A percentile compares a stretch with the other conserved stretches of the same genome.
Evolutionary conservation across 306 rosid species (phyloP).

Genomic region (Acacia melanoxylon): DNA sequence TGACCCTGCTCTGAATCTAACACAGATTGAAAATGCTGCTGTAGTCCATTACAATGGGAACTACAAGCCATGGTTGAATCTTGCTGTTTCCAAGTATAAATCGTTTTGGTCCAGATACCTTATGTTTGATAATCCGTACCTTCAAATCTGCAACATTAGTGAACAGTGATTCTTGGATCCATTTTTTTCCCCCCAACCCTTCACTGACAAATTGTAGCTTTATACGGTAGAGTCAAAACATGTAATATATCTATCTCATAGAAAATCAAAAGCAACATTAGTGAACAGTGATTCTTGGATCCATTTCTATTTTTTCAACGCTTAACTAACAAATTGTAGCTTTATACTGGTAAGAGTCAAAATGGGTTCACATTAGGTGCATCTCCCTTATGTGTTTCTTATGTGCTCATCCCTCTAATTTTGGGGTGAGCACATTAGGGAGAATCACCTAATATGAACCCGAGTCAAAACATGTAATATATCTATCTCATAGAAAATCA

Average conservation of each 20-base stretch:
- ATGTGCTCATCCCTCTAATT: no score
- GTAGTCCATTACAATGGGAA: constrained; percentile 97
- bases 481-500: background rate
- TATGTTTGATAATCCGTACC: constrained; percentile 72
- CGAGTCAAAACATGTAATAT: constrained; percentile 22
- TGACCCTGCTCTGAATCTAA: constrained; percentile 85
- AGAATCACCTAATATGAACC: no score
- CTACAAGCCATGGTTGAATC: constrained; percentile 96
- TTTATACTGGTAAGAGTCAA: background rate
- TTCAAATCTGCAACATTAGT: constrained; percentile 62
- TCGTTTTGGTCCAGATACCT: constrained; percentile 89
- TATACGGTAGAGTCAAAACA: constrained; percentile 6
- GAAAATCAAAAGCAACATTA: constrained; percentile 47
- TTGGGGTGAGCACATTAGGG: no score
- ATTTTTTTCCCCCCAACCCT: constrained; percentile 3
- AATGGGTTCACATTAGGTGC: no score
- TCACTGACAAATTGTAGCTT: constrained; percentile 6
- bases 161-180: constrained; percentile 36
- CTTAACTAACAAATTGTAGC: constrained; percentile 9
- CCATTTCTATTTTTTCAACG: background rate
- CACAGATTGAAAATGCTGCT: constrained; percentile 81
- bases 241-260: constrained; percentile 26
- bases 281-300: constrained; percentile 36
- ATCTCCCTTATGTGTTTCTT: no score
- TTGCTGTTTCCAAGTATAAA: constrained; percentile 91